These are phyloP conservation scores for Hygrophila difformis DNA, from an alignment of 257 asterid species.

Conservation along the genomic window DNA sequence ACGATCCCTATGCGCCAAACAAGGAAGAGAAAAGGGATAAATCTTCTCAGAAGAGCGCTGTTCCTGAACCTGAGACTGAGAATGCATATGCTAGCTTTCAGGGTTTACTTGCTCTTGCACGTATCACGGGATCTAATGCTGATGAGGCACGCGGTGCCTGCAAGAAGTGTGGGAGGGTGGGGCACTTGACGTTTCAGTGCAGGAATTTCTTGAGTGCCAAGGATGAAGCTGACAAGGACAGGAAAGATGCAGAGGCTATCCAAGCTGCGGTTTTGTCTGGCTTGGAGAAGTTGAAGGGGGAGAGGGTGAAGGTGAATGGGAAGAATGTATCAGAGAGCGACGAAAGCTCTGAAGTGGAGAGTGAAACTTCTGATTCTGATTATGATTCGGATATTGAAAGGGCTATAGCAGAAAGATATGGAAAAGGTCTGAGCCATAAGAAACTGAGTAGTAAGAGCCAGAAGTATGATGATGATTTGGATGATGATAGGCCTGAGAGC, in stretches of 20 bases:
- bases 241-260: slow-evolving; percentile 44
- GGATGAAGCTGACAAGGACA: slow-evolving; percentile 39
- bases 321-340: slow-evolving; percentile 28
- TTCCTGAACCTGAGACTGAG: slow-evolving; percentile 61
- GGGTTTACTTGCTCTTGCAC: slow-evolving; percentile 88
- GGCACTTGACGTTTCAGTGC: slow-evolving; percentile 89
- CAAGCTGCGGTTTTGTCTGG: slow-evolving; percentile 63
- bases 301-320: slow-evolving; percentile 45
- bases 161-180: slow-evolving; percentile 88
- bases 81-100: slow-evolving; percentile 86
- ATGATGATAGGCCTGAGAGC: slow-evolving; percentile 20
- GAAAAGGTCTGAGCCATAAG: slow-evolving; percentile 29
- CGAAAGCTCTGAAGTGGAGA: slow-evolving; percentile 58
- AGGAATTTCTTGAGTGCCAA: slow-evolving; percentile 86
- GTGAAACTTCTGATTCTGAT: slow-evolving; percentile 76
- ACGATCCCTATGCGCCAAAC: slow-evolving; percentile 92
- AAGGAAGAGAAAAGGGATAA: slow-evolving; percentile 49
- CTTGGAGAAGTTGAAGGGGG: slow-evolving; percentile 62
- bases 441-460: slow-evolving; percentile 27
- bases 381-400: slow-evolving; percentile 80
- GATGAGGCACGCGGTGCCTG: slow-evolving; percentile 92
- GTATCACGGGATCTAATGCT: slow-evolving; percentile 75
- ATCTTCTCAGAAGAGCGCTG: slow-evolving; percentile 26
- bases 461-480: slow-evolving; percentile 34
- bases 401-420: slow-evolving; percentile 42